Conservation (phyloP, 2,329 filamentous ascomycete species). For the Stagonosporopsis chrysanthemi region DNA sequence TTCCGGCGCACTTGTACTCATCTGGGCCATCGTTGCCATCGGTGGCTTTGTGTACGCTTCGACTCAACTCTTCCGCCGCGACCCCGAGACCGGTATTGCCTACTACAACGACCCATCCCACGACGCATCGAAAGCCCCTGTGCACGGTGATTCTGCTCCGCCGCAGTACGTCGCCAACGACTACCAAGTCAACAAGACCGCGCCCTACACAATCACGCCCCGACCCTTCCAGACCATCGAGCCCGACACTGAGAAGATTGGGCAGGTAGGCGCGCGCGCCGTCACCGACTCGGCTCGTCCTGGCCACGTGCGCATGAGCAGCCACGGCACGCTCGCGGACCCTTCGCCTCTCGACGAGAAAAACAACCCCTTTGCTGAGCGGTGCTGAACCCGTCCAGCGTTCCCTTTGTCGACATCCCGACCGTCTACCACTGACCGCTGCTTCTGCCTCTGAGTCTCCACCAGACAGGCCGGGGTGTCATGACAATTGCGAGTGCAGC, state of each 20-base stretch:
- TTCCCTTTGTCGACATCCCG: conserved; percentile 45
- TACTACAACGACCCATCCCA: conserved; percentile 45
- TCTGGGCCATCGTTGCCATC: conserved; percentile 81
- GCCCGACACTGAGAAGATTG: conserved; percentile 52
- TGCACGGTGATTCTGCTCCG: conserved; percentile 45
- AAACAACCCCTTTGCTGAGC: conserved; percentile 44
- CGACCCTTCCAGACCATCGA: conserved; percentile 55
- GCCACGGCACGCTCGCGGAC: conserved; percentile 54
- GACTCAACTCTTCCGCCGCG: conserved; percentile 67
- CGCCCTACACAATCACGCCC: conserved; percentile 56
- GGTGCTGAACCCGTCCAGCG: conserved; percentile 15
- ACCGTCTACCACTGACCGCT: conserved; percentile 51
- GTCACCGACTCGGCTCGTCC: conserved; percentile 54
- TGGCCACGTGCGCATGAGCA: conserved; percentile 54
- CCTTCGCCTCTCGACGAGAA: conserved; percentile 53
- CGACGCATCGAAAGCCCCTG: conserved; percentile 30
- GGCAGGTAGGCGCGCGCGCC: conserved; percentile 52
- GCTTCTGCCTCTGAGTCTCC: conserved; percentile 57
- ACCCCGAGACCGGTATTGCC: conserved; percentile 65
- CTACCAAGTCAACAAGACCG: conserved; percentile 54
- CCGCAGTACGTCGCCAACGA: conserved; percentile 52
- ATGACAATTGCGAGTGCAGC: conserved; percentile 46
- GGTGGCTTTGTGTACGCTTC: conserved; percentile 74
- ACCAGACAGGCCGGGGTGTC: conserved; percentile 28
- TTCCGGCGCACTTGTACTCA: conserved; percentile 72